Evolutionary conservation across 176 grass and related monocot species (phyloP).

Genomic region (Aegilops speltoides): DNA sequence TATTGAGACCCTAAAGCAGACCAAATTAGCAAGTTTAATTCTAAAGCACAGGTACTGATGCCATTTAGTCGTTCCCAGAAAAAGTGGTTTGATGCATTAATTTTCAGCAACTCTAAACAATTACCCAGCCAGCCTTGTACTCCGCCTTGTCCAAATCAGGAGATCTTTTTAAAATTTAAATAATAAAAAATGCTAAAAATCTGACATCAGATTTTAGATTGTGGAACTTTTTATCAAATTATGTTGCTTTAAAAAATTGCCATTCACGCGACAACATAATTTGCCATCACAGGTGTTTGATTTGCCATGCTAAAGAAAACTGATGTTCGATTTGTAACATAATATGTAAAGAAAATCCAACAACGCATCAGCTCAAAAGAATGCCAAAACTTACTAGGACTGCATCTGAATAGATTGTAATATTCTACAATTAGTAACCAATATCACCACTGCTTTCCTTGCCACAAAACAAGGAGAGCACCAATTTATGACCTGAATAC

Average conservation of each 20-base stretch:
- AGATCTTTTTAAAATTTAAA: no score
- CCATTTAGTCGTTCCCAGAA: not conserved
- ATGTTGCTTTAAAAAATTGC: no score
- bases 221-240: no score
- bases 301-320: no score
- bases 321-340: not conserved
- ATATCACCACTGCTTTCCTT: conserved; percentile 42
- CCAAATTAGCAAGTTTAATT: not conserved
- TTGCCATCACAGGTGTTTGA: no score
- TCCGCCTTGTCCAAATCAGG: no score
- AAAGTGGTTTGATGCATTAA: not conserved
- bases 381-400: conserved; percentile 31
- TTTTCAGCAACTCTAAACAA: not conserved
- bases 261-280: no score
- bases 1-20: not conserved
- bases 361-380: conserved; percentile 2
- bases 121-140: not conserved
- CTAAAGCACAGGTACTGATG: not conserved
- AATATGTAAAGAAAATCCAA: not conserved
- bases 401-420: conserved; percentile 44
- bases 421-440: conserved; percentile 67
- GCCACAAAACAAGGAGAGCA: conserved; percentile 59
- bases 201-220: no score
- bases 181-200: no score
- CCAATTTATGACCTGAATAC: conserved; percentile 46